Evolutionary conservation across 1,284 basidiomycete species (phyloP), one percentile per base, ranked within the genome.

Genomic region (Earliella scabrosa): DNA sequence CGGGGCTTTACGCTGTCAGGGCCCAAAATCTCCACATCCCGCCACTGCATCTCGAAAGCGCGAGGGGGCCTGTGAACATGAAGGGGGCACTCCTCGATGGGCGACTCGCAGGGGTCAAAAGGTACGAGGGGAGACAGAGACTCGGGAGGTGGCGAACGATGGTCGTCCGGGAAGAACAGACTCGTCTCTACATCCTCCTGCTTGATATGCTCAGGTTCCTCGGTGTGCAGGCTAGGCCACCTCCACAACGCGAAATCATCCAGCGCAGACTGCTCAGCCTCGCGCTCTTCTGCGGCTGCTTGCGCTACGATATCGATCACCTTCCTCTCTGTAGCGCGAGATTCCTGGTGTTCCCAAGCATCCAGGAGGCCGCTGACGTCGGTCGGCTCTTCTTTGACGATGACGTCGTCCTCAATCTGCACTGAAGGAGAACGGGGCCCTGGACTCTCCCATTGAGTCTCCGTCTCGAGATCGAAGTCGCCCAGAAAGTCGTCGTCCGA

Each of bases 361-460:
- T 86, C 85, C 35, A 88, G 66, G 68, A 85, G 79, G 16, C 81
- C 81, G 24, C 83, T 79, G 10, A 87, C 77, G 61, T 87, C 86
- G 8, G 71, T 74, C 1, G 80, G 78, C 61, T 88, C 86, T 60
- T 82, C 77, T 68, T 88, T 88, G 54, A 88, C 79, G 8, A 71
- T 66, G 4, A 81, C 53, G 65, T 65, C 48, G 41, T 71, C 63
- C 68, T 66, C 54, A 71, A 71, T 63, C 50, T 69, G 68, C 24
- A 68, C 80, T 4, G 81, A 82, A 10, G 82, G 83, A 1, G 83
- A 85, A 39, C 81, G 75, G 26, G 83, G 83, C 6, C 82, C 82
- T 20, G 82, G 82, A 55, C 81, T 83, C 63, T 83, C 83, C 76
- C 79, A 82, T 45, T 77, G 73, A 0, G 80, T 81, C 35, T 84